These are phyloP conservation scores for Helianthus annuus DNA, from an alignment of 129 eudicot genomes.

Conservation along the genomic window HanXRQr2.0-SUNRISE NC_035440.2:69142935-69143434, in stretches of 20 bases:
- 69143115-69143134: conserved; percentile 46
- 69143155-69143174: conserved; percentile 53
- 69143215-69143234: conserved; percentile 85
- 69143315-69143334: conserved; percentile 87
- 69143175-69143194: conserved; percentile 71
- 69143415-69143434: not conserved
- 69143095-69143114: not conserved
- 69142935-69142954: conserved; percentile 74
- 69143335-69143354: conserved; percentile 86
- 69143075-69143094: not conserved
- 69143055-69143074: not conserved
- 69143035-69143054: conserved; percentile 71
- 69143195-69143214: conserved; percentile 65
- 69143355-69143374: conserved; percentile 81
- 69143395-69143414: no score
- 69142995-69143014: conserved; percentile 51
- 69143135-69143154: conserved; percentile 51
- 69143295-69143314: conserved; percentile 69
- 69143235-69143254: conserved; percentile 90
- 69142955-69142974: conserved; percentile 75
- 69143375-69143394: not conserved
- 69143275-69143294: conserved; percentile 65
- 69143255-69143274: conserved; percentile 53
- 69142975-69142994: conserved; percentile 72
- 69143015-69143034: conserved; percentile 51